Base-by-base conservation (phyloP, 2,329 filamentous ascomycete genomes). In the Diaporthe citrichinensis region DNA sequence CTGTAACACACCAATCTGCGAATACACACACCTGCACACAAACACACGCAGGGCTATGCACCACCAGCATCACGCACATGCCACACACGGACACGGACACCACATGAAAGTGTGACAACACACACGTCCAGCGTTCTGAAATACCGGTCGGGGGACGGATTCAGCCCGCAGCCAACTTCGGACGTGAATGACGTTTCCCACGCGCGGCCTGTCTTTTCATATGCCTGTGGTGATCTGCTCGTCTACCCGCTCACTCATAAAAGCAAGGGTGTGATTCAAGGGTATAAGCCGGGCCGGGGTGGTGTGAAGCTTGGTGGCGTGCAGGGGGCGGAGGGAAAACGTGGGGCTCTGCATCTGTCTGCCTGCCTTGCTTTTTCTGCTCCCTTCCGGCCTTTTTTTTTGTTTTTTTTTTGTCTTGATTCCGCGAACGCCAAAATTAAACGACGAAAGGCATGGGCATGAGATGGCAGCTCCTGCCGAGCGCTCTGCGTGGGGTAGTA, bases 221-320 rank as follows among this genome's bases (percentile, higher is more conserved):
- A 68, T 68, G 31, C 34, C 15, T 41, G 65, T 69, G 34, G 49
- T 55, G 65, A 69, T 69, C 65, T 69, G 49, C 65, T 36, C 10
- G 28, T 53, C 65, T 55, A 25, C 23, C 65, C 23, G 65, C 49
- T 39, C 44, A 51, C 23, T n/a, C 36, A 23, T 8, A 17, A 68
- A 39, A 55, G 34, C 65, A 69, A 39, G 65, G 65, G 65, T 55
- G 65, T 69, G 34, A 69, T 69, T 69, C 65, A 69, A 55, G 65
- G 65, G 49, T 69, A 28, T 69, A 69, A 69, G 65, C 65, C 65
- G 46, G 17, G 49, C 65, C n/a, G 49, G 65, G 65, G 65, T 69
- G 49, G 34, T 69, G 34, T 39, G 65, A 69, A 69, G 49, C 65
- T 34, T 41, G 28, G 65, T 41, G 65, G 65, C 65, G 17, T 7